A percentile compares a stretch with the other conserved stretches of the same genome.
These are phyloP conservation scores for Maudiozyma saulgeensis DNA, from an alignment of 805 yeast species.

Conservation along the genomic window DNA sequence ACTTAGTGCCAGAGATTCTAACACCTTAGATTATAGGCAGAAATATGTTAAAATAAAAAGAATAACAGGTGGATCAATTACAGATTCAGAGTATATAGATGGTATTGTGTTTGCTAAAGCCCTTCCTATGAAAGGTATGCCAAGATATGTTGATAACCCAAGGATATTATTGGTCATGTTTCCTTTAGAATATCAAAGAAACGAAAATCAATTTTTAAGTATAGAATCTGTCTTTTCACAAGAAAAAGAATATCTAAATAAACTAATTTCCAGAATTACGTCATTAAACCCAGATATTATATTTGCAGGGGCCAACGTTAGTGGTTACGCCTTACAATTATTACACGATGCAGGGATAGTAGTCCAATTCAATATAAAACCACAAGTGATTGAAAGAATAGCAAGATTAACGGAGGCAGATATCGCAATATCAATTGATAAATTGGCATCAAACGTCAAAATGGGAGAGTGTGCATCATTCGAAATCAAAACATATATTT, in stretches of 20 bases:
- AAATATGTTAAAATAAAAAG: constrained; percentile 74
- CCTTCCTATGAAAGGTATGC: constrained; percentile 74
- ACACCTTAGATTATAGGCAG: constrained; percentile 75
- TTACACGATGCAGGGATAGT: constrained; percentile 69
- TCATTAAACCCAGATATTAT: constrained; percentile 72
- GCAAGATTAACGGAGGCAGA: constrained; percentile 77
- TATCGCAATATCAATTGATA: constrained; percentile 77
- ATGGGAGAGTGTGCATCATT: constrained; percentile 70
- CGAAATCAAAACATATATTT: constrained; percentile 58
- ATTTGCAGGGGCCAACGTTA: constrained; percentile 66
- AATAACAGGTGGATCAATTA: constrained; percentile 62
- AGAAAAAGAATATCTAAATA: constrained; percentile 74
- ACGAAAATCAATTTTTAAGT: constrained; percentile 71
- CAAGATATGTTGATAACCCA: constrained; percentile 52
- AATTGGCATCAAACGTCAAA: constrained; percentile 58
- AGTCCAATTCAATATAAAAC: constrained; percentile 73
- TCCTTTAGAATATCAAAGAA: constrained; percentile 75
- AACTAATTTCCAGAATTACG: constrained; percentile 67
- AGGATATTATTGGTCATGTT: constrained; percentile 75
- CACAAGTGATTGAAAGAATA: constrained; percentile 68
- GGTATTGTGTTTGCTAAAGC: constrained; percentile 82
- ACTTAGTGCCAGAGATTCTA: constrained; percentile 52
- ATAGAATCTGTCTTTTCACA: constrained; percentile 78
- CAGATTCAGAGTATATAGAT: constrained; percentile 52
- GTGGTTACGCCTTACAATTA: constrained; percentile 70